Base-by-base conservation (phyloP, 1,284 basidiomycete genomes). In the Erythrobasidium hasegawianum region DNA sequence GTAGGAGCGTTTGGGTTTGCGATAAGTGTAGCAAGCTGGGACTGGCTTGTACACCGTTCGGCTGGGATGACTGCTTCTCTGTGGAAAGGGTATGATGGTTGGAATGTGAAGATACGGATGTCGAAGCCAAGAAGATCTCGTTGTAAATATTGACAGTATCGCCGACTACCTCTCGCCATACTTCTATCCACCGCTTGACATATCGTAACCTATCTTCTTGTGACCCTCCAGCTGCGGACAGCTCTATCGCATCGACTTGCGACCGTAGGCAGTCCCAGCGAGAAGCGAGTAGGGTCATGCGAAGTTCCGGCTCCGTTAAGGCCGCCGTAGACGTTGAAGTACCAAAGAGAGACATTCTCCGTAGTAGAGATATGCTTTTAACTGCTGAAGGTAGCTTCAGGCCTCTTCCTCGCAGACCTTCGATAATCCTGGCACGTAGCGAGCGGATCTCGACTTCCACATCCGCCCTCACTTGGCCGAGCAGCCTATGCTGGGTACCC, bases 111-210 rank as follows among this genome's bases (percentile, higher is more conserved):
- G 68, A 53, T 57, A 41, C 57, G 54, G 68, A 71, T 64, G 64
- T 67, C 14, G 68, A 70, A 55, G 24, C 67, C 57, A 93, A 83
- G 78, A 97, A 97, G 69, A 97, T 90, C 43, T 90, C 86, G 1
- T 86, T 84, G 73, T 87, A 96, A 76, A 96, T 92, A 16, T 87
- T 87, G 70, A 95, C 83, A 72, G 94, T 86, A 76, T 97, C 93
- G 77, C 93, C 88, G 24, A 93, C 87, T 59, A 89, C 86, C 78
- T 97, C 93, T 55, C 93, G 82, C 87, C 93, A 97, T 8, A 87
- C 79, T 74, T 96, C 94, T 71, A 95, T 85, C 78, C 93, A 94
- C 73, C 85, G 85, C 73, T 90, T 87, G 65, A 94, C 80, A 77
- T 87, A 92, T 47, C 87, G 80, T 27, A 87, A 83, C 22, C 89